Evolutionary conservation across 208 protist species (phyloP), one percentile per base, ranked within the genome.

Genomic region (Acanthamoeba royreba): DNA sequence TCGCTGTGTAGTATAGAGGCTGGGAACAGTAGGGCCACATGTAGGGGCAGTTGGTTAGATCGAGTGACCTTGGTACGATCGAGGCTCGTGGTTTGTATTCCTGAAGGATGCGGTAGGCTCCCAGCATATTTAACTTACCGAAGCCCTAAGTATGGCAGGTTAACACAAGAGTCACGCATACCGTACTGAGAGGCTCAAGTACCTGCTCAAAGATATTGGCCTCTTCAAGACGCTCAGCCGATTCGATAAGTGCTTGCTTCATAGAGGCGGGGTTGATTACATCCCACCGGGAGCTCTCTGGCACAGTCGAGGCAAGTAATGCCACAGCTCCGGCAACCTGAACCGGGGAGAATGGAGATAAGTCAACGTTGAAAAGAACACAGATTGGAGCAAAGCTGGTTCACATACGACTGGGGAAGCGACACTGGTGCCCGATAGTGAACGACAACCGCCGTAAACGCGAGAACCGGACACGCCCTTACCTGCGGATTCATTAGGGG

Each of bases 11-110:
- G 94, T 98, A 99, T 0, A 49, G 45, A 15, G 97, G 96, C 95
- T 98, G 98, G 42, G 97, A 94, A 92, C 98, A 99, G 92, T 98
- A 98, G n/a, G 99, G 99, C 98, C 98, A 99, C 81, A 97, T 96
- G 92, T 98, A 98, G 0, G 97, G 96, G 74, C 97, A 98, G 0
- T 95, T 81, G 11, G 93, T 96, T 11, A 98, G 58, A 42, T 98
- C 95, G 13, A 98, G 45, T 2, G n/a, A 17, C 11, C 66, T 46
- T 4, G 97, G 97, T 19, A 92, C 38, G n/a, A 96, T 83, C 8
- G 93, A 90, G 7, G 96, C 91, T 4, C 92, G 96, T 0, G 96
- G 94, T 55, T 7, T 94, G 72, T 96, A 96, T 2, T 90, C 25
- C 31, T 38, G 47, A 28, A 96, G 88, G 4, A 94, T 19, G 19